Conservation (phyloP, 225 moss, liverwort and hornwort species). For the Bryum argenteum region DNA sequence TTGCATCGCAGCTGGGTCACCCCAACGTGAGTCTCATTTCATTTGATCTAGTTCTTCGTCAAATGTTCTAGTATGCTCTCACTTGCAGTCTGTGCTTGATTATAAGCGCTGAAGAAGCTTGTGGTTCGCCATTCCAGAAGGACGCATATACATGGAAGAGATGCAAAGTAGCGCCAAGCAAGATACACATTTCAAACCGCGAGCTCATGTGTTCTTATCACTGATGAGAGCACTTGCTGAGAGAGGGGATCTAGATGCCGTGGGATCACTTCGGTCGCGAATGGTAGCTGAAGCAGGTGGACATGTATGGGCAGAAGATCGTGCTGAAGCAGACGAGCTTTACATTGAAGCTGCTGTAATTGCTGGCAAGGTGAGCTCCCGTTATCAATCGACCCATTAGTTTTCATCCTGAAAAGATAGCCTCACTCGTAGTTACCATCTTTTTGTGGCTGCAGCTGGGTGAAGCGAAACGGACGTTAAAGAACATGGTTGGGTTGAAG, state of each 20-base stretch:
- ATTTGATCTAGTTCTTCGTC: constrained; percentile 1
- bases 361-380: constrained; percentile 67
- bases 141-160: constrained; percentile 59
- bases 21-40: constrained; percentile 62
- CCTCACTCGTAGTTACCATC: constrained; percentile 1
- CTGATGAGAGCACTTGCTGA: constrained; percentile 95
- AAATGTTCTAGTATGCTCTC: not conserved
- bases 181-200: constrained; percentile 72
- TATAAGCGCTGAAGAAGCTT: constrained; percentile 5
- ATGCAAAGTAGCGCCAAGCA: constrained; percentile 72
- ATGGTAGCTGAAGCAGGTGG: constrained; percentile 81
- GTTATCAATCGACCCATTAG: not conserved
- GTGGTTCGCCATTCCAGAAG: constrained; percentile 55
- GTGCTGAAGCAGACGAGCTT: constrained; percentile 97
- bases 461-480: constrained; percentile 70
- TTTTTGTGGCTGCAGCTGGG: constrained; percentile 63
- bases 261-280: constrained; percentile 64
- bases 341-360: constrained; percentile 87
- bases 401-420: constrained; percentile 1
- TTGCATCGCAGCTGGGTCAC: constrained; percentile 75
- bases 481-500: constrained; percentile 84
- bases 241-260: constrained; percentile 69
- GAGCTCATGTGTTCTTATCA: constrained; percentile 87
- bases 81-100: not conserved
- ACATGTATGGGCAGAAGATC: constrained; percentile 86